phyloP scores from a whole-genome alignment of 345 rosid species.

The Theobroma cacao region DNA sequence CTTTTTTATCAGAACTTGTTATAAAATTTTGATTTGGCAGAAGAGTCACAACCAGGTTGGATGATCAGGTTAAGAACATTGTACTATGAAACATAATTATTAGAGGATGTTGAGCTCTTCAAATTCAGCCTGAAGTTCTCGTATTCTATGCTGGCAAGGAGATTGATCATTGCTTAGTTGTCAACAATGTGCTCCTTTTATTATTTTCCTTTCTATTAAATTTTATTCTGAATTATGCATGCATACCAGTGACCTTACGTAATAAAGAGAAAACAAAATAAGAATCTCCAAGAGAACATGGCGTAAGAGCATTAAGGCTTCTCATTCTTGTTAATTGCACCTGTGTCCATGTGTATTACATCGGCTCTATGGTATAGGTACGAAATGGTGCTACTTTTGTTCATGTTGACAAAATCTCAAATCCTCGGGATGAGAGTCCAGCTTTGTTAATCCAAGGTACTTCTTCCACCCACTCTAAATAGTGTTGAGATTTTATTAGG shows the following conservation, averaged over 20 bases:
- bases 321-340: background rate
- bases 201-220: background rate
- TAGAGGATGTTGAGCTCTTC: background rate
- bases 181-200: background rate
- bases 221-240: background rate
- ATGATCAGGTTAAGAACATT: background rate
- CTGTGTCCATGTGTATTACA: background rate
- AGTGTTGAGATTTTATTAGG: background rate
- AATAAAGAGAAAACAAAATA: background rate
- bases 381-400: slow-evolving; percentile 41
- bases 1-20: background rate
- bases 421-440: slow-evolving; percentile 34
- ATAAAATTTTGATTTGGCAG: background rate
- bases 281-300: background rate
- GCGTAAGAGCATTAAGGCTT: background rate
- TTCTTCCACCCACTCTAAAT: background rate
- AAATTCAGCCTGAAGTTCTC: background rate
- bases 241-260: background rate
- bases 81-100: background rate
- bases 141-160: background rate
- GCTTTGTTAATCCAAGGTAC: slow-evolving; percentile 40
- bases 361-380: slow-evolving; percentile 20
- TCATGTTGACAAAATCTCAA: slow-evolving; percentile 28
- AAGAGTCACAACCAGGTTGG: background rate
- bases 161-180: background rate